phyloP scores from a whole-genome alignment of 345 rosid genomes.

The Populus nigra region DNA sequence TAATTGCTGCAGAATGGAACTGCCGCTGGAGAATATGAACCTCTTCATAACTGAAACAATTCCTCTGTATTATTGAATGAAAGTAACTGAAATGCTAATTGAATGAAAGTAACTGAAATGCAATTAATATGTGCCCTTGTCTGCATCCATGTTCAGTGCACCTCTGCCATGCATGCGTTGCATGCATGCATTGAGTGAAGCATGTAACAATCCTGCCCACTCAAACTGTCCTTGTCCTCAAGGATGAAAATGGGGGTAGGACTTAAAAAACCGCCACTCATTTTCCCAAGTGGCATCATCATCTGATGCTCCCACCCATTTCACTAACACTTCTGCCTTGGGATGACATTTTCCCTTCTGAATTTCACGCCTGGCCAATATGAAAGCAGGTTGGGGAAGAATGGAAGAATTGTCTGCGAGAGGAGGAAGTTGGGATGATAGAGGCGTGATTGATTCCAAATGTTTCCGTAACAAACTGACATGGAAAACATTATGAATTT shows the following conservation, averaged over 20 bases:
- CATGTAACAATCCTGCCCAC: background rate
- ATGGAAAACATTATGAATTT: background rate
- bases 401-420: background rate
- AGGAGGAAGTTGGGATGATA: background rate
- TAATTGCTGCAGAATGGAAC: too few relatives aligned
- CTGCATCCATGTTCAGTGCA: background rate
- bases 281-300: constrained; percentile 5
- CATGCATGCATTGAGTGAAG: background rate
- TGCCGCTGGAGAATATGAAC: background rate
- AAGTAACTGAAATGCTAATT: too few relatives aligned
- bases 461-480: background rate
- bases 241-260: background rate
- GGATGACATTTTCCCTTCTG: background rate
- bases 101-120: background rate
- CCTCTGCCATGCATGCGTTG: background rate
- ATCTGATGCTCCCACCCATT: background rate
- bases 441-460: background rate
- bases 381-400: background rate
- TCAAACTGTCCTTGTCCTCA: background rate
- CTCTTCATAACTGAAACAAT: fast-evolving
- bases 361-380: background rate
- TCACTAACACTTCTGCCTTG: background rate
- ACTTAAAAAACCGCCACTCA: background rate
- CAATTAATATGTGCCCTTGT: too few relatives aligned
- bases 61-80: background rate